Base-by-base conservation (phyloP, 164 flowering plant genomes). In the Malania oleifera region DNA sequence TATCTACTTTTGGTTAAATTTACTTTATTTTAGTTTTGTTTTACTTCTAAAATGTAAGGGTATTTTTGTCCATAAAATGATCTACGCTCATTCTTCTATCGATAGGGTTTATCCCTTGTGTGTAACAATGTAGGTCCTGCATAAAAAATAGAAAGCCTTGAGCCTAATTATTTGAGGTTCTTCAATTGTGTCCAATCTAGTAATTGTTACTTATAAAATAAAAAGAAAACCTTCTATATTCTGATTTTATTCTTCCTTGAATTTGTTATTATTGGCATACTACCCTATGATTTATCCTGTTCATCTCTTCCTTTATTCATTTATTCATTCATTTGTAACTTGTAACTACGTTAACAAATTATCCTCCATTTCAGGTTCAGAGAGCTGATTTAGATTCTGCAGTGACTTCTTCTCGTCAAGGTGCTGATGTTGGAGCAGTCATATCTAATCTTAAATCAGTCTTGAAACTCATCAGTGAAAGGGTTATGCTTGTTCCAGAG, bases 341-440 rank as follows among this genome's bases (percentile, higher is more conserved):
- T 11, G 2, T 53, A 29, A 29, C 23, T 34, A 47, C 40, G 35
- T 50, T 41, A 15, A 57, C 13, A 27, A 18, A 1, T 44, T 50
- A 0, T 18, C 28, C 10, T 65, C 25, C 12, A 35, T 41, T 52
- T 13, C 78, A 90, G 96, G 90, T 79, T 70, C 96, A 82, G 64
- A 81, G 89, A 69, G 60, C 80, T 9, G 99, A 95, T 77, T 73
- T 83, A 50, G 98, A 95, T 74, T 81, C 96, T 66, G 79, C 97
- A 27, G 89, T 84, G 40, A 81, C 86, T 69, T 85, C 95, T 63
- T 81, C 97, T 52, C 96, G 89, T 71, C 86, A 84, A 61, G 86
- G 73, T 69, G 75, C 86, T 67, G 99, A 95, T 72, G 67, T 71
- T 60, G 86, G 86, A 59, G 80, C 80, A 17, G 83, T 86, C 47